These are phyloP conservation scores for Eremothecium gossypii DNA, from an alignment of 1,139 yeast genomes.

Conservation along the genomic window DNA sequence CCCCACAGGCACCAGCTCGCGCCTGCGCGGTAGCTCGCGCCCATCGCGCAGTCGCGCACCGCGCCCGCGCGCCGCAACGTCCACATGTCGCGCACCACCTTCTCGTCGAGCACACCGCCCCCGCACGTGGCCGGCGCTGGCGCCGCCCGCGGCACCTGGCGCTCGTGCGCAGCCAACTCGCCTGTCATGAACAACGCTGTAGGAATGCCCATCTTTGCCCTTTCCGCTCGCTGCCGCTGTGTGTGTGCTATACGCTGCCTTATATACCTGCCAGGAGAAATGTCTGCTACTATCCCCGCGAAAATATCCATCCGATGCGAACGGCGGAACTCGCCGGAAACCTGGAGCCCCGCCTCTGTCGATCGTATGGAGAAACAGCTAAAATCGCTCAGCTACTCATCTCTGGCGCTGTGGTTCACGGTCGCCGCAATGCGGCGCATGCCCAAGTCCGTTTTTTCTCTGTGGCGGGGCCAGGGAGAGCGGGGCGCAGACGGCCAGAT, in stretches of 20 bases:
- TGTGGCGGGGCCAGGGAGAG: neutral
- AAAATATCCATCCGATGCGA: neutral
- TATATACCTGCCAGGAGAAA: no score
- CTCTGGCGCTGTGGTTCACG: no score
- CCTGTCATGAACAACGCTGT: neutral
- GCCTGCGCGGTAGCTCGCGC: neutral
- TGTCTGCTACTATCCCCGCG: neutral
- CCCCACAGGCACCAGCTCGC: conserved; percentile 2
- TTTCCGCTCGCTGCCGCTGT: neutral
- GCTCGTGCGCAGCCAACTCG: neutral
- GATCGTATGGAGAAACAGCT: neutral
- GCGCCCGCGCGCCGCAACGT: conserved; percentile 1
- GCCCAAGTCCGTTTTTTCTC: no score
- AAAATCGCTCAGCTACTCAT: no score
- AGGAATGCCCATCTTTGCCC: conserved; percentile 1
- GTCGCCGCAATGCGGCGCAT: no score
- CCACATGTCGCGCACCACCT: conserved; percentile 1
- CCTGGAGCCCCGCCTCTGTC: neutral
- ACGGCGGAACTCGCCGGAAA: conserved; percentile 1
- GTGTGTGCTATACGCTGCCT: no score
- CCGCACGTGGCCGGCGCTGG: neutral
- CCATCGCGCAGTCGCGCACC: neutral
- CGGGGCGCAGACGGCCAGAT: neutral
- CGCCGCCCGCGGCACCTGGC: neutral
- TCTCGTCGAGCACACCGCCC: conserved; percentile 1